Percentiles rank a stretch among this genome's conserved stretches.
phyloP scores from a whole-genome alignment of 306 rosid species.

The Astragalus membranaceus region DNA sequence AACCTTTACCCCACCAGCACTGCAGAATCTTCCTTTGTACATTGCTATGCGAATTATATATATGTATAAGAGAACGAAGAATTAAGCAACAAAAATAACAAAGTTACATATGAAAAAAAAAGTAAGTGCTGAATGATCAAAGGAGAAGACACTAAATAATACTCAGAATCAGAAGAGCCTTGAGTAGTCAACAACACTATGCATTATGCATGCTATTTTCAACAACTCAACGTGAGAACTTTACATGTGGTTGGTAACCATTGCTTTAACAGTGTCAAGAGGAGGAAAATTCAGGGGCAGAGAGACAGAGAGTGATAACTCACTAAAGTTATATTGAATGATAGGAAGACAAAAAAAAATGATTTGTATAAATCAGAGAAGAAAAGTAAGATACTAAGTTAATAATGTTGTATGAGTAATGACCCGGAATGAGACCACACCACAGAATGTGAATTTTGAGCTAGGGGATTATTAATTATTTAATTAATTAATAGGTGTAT shows the following conservation, averaged over 20 bases:
- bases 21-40: slow-evolving; percentile 41
- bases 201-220: slow-evolving; percentile 52
- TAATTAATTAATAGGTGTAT: neutral
- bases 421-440: slow-evolving; percentile 19
- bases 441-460: neutral
- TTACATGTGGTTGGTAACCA: slow-evolving; percentile 40
- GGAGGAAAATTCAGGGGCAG: neutral
- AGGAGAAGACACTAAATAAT: slow-evolving; percentile 43
- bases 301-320: slow-evolving; percentile 3
- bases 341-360: slow-evolving; percentile 22
- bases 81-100: too few relatives aligned
- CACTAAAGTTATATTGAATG: neutral
- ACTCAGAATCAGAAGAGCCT: slow-evolving; percentile 54
- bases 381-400: neutral
- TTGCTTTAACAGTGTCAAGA: slow-evolving; percentile 8
- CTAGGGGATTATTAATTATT: neutral
- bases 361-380: slow-evolving; percentile 1
- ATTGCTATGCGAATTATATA: slow-evolving; percentile 8
- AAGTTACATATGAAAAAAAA: neutral
- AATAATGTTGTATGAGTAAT: neutral
- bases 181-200: slow-evolving; percentile 47
- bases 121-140: slow-evolving; percentile 35
- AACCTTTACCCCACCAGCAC: slow-evolving; percentile 24
- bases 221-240: slow-evolving; percentile 39
- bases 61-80: neutral